phyloP scores from a whole-genome alignment of 1,284 basidiomycete genomes.

The Puccinia horiana region DNA sequence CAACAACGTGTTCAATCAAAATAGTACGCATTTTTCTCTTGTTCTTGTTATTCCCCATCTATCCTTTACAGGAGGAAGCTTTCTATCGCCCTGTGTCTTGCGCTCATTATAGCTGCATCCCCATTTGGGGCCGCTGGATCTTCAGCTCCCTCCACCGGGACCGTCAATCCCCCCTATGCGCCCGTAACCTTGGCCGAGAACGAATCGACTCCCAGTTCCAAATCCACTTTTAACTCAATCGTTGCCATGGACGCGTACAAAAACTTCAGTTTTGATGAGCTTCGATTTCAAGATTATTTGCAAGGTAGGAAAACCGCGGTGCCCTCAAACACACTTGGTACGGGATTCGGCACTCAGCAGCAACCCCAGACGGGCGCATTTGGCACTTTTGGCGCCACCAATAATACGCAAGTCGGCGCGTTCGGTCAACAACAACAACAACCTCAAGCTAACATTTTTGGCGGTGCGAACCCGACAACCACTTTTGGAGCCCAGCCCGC shows the following conservation, averaged over 20 bases:
- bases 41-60: neutral
- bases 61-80: neutral
- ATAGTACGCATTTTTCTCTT: neutral
- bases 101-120: slow-evolving; percentile 3
- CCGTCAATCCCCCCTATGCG: slow-evolving; percentile 42
- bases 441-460: slow-evolving; percentile 41
- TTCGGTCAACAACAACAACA: slow-evolving; percentile 48
- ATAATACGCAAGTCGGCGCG: slow-evolving; percentile 34
- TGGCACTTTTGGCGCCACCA: slow-evolving; percentile 30
- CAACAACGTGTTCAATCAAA: slow-evolving; percentile 42
- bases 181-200: slow-evolving; percentile 44
- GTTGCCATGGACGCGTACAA: slow-evolving; percentile 49
- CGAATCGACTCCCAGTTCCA: slow-evolving; percentile 45
- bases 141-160: slow-evolving; percentile 25
- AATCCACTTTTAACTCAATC: slow-evolving; percentile 47
- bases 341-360: slow-evolving; percentile 37
- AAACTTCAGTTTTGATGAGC: slow-evolving; percentile 47
- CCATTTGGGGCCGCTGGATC: slow-evolving; percentile 36
- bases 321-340: slow-evolving; percentile 20
- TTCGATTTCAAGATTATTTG: slow-evolving; percentile 46
- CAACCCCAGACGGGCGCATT: slow-evolving; percentile 39
- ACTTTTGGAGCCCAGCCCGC: slow-evolving; percentile 43
- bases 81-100: slow-evolving; percentile 5
- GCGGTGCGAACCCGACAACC: slow-evolving; percentile 9
- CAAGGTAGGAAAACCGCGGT: slow-evolving; percentile 47